These are phyloP conservation scores for Hemileccinum rubropunctum DNA, from an alignment of 768 basidiomycete species.

Conservation along the genomic window DNA sequence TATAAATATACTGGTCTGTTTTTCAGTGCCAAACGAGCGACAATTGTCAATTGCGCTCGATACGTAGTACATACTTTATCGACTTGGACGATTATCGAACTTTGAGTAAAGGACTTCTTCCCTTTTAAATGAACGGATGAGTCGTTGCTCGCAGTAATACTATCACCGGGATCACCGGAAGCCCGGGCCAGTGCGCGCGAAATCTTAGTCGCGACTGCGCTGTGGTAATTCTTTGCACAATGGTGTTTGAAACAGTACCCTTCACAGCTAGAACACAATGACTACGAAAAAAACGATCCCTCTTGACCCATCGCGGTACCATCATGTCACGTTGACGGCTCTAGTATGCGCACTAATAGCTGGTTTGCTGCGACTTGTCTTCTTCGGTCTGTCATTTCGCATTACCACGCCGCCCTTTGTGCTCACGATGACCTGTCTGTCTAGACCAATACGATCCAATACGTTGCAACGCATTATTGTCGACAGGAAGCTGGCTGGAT, in stretches of 20 bases:
- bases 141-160: no score
- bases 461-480: slow-evolving; percentile 70
- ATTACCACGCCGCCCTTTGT: neutral
- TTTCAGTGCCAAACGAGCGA: neutral
- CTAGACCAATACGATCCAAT: slow-evolving; percentile 71
- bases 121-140: no score
- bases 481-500: slow-evolving; percentile 78
- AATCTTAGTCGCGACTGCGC: neutral
- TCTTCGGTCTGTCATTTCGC: slow-evolving; percentile 40
- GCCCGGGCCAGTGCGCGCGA: no score
- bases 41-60: no score
- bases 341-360: slow-evolving; percentile 40
- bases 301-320: slow-evolving; percentile 49
- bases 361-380: slow-evolving; percentile 41
- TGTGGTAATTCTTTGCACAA: neutral
- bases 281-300: slow-evolving; percentile 29
- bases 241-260: neutral
- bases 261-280: slow-evolving; percentile 13
- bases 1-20: slow-evolving; percentile 12
- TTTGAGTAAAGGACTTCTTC: neutral
- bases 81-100: slow-evolving; percentile 9
- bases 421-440: slow-evolving; percentile 1
- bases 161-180: no score
- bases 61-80: slow-evolving; percentile 1
- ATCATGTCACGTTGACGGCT: slow-evolving; percentile 42